Evolutionary conservation across 371 early-diverging fungal species (phyloP).

Genomic region (Vairimorpha ceranae): DNA sequence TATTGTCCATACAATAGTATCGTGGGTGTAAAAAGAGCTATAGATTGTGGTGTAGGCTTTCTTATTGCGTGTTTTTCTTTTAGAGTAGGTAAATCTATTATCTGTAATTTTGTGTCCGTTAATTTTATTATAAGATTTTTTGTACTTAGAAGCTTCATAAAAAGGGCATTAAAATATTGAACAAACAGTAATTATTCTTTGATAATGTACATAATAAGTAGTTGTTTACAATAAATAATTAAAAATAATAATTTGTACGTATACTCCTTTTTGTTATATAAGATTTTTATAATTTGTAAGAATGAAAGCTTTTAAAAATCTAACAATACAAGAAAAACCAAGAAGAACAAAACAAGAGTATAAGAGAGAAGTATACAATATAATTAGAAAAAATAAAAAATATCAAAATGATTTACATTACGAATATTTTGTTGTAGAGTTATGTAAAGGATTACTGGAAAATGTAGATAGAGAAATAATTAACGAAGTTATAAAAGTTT

Average conservation of each 20-base stretch:
- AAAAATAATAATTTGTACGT: background rate
- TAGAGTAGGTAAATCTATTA: background rate
- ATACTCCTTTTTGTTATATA: too few relatives aligned
- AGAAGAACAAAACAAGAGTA: slow-evolving; percentile 12
- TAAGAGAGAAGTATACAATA: background rate
- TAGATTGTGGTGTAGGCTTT: background rate
- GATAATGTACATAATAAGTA: background rate
- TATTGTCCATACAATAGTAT: background rate
- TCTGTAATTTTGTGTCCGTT: background rate
- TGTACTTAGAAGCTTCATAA: background rate
- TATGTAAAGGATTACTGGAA: background rate
- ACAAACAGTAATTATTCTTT: background rate
- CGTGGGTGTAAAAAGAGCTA: background rate
- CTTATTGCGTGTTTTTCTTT: background rate
- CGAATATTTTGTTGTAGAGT: slow-evolving; percentile 2
- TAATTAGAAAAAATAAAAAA: slow-evolving; percentile 3
- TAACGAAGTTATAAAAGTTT: background rate
- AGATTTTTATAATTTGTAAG: too few relatives aligned
- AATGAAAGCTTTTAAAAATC: background rate
- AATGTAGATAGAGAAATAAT: background rate
- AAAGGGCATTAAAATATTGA: background rate
- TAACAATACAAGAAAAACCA: background rate
- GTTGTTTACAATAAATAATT: too few relatives aligned
- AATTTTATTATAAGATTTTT: background rate
- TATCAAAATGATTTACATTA: background rate